Base-by-base conservation (phyloP, 2,329 filamentous ascomycete species). In the Curvularia sp. region DNA sequence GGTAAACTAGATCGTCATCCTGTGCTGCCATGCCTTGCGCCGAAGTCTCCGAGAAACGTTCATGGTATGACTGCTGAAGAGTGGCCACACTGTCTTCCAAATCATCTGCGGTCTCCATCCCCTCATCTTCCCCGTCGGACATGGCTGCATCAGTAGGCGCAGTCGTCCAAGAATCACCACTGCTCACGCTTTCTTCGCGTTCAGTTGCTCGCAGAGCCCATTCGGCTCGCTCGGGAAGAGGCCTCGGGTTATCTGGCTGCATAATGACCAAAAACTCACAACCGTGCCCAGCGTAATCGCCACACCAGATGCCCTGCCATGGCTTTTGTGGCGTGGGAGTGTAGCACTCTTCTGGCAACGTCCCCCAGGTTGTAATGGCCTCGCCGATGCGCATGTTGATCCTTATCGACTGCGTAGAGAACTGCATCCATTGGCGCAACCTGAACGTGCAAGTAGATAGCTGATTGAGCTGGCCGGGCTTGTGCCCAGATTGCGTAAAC, bases 231-330 rank as follows among this genome's bases (percentile, higher is more conserved):
- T 73, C 66, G 0, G 81, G 80, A 5, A 83, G 57, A 0, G 80
- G 77, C 7, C 69, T 65, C 0, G 74, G 72, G 38, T 81, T 74
- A 49, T 89, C 87, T 0, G 87, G 87, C 71, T 99, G 95, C 66
- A 92, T 82, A 45, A 98, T 80, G 12, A 96, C 81, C 4, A 98
- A 72, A 55, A 97, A 97, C 75, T 98, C 94, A 74, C 90, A 93
- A 0, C 93, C 93, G 68, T 98, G 93, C 0, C 86, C 87, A 25
- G 87, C 89, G 70, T 97, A 97, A 74, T 97, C 93, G 0, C 93
- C 93, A 15, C 93, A 89, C 90, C 92, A 98, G 28, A 99, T 92
- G 0, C 94, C 94, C 62, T 92, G 87, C 81, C 89, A 97, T 0
- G 93, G 93, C 73, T 93, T 94, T 53, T 88, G 83, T 9, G 80